A percentile compares a stretch with the other conserved stretches of the same genome.
These are phyloP conservation scores for Neofusicoccum laricinum DNA, from an alignment of 2,329 filamentous ascomycete species.

Conservation along the genomic window DNA sequence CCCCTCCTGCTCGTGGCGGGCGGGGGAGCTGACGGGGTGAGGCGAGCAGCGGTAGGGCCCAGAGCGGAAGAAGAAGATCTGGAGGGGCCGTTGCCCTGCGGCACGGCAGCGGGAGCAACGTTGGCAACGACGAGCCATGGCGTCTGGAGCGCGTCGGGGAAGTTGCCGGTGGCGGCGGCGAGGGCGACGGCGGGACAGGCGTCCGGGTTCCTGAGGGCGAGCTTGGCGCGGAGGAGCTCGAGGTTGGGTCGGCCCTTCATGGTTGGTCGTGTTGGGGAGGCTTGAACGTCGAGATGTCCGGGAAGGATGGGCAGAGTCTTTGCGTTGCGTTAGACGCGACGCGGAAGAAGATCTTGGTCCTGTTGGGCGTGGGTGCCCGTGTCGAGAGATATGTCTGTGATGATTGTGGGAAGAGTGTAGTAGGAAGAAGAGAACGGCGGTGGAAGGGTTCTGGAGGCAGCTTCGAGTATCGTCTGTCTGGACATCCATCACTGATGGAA, in stretches of 20 bases:
- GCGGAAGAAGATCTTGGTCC: not conserved
- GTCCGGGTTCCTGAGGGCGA: not conserved
- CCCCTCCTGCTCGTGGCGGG: no score
- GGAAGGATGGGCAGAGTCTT: not conserved
- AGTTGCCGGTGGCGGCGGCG: slow-evolving; percentile 76
- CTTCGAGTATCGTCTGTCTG: no score
- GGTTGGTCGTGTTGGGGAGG: not conserved
- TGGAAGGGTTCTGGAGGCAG: no score
- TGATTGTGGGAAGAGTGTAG: no score
- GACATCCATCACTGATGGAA: no score
- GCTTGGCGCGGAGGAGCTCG: slow-evolving; percentile 8
- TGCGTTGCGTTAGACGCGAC: no score
- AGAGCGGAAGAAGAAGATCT: not conserved
- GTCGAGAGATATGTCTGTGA: no score
- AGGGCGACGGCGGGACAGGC: slow-evolving; percentile 63
- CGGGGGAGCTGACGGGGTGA: no score
- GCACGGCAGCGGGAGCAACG: no score
- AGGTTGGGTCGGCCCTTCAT: not conserved
- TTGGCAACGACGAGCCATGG: not conserved
- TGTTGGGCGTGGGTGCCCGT: no score
- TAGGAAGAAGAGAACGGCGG: not conserved
- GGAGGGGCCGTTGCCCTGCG: not conserved
- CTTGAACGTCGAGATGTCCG: no score
- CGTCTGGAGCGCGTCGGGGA: slow-evolving; percentile 52
- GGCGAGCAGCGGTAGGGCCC: no score